Evolutionary conservation across 1,139 yeast species (phyloP).

Genomic region (Geotrichum fermentans): DNA sequence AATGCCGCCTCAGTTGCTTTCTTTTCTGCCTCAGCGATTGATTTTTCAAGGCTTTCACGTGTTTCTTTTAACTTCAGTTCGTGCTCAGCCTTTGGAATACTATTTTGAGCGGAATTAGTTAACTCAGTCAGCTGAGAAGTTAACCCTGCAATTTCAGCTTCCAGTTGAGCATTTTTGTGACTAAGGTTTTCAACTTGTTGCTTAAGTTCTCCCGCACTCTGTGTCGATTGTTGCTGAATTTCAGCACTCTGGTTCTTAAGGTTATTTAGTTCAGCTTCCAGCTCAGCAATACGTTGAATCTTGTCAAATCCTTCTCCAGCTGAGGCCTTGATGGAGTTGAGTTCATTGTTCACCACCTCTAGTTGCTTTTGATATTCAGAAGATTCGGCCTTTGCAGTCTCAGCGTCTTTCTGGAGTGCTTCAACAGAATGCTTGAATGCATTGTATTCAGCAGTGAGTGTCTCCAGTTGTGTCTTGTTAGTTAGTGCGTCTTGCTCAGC

Average conservation of each 20-base stretch:
- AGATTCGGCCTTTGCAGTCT: conserved; percentile 28
- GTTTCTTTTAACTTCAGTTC: conserved; percentile 17
- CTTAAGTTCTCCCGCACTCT: conserved; percentile 16
- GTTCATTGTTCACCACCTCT: conserved; percentile 29
- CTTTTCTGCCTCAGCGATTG: conserved; percentile 4
- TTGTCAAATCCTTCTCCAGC: conserved; percentile 24
- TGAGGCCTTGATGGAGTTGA: conserved; percentile 25
- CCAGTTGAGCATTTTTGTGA: conserved; percentile 16
- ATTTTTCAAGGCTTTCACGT: conserved; percentile 9
- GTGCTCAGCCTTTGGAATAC: conserved; percentile 12
- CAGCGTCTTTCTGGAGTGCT: conserved; percentile 32
- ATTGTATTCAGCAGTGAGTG: conserved; percentile 25
- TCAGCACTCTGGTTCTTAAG: conserved; percentile 27
- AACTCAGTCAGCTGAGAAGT: conserved; percentile 18
- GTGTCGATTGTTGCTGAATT: conserved; percentile 21
- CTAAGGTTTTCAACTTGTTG: conserved; percentile 16
- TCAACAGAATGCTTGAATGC: conserved; percentile 39
- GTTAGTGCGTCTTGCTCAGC: conserved; percentile 35
- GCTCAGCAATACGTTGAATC: conserved; percentile 27
- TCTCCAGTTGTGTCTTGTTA: conserved; percentile 35
- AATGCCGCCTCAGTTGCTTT: not conserved
- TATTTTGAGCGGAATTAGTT: not conserved
- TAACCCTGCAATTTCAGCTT: conserved; percentile 10
- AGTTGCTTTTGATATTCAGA: conserved; percentile 30
- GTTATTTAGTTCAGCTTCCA: conserved; percentile 29